These are phyloP conservation scores for Metschnikowia matae DNA, from an alignment of 805 yeast genomes.

Conservation along the genomic window DNA sequence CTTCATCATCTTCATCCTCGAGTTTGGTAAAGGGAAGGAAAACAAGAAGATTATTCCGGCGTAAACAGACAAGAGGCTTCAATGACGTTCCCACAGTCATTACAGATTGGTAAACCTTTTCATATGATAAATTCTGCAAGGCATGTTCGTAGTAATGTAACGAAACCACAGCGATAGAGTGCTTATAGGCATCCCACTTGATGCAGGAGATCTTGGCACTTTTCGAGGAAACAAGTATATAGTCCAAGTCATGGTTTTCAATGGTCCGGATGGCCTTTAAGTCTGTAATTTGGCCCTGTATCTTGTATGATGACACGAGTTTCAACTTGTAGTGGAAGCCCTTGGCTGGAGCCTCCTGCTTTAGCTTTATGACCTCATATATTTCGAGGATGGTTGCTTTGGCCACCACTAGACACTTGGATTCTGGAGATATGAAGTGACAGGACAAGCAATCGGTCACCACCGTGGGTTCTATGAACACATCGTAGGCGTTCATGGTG, in stretches of 20 bases:
- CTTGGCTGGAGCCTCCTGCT: slow-evolving; percentile 14
- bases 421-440: slow-evolving; percentile 41
- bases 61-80: slow-evolving; percentile 50
- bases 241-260: slow-evolving; percentile 50
- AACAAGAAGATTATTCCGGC: slow-evolving; percentile 65
- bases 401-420: slow-evolving; percentile 60
- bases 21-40: slow-evolving; percentile 58
- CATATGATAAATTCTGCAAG: slow-evolving; percentile 48
- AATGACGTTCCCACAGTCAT: slow-evolving; percentile 59
- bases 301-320: slow-evolving; percentile 56
- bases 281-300: slow-evolving; percentile 67
- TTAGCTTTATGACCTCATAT: slow-evolving; percentile 39
- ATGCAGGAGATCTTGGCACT: slow-evolving; percentile 75
- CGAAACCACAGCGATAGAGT: slow-evolving; percentile 64
- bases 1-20: slow-evolving; percentile 37
- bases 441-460: slow-evolving; percentile 60
- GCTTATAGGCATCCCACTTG: slow-evolving; percentile 57
- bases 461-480: slow-evolving; percentile 70
- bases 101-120: slow-evolving; percentile 37
- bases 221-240: slow-evolving; percentile 61
- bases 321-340: slow-evolving; percentile 24
- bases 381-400: slow-evolving; percentile 68
- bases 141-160: slow-evolving; percentile 82
- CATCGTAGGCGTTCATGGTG: slow-evolving; percentile 77
- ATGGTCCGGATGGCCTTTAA: slow-evolving; percentile 47